Conservation (phyloP, 1,284 basidiomycete species). For the Cystobasidium sp. region DNA sequence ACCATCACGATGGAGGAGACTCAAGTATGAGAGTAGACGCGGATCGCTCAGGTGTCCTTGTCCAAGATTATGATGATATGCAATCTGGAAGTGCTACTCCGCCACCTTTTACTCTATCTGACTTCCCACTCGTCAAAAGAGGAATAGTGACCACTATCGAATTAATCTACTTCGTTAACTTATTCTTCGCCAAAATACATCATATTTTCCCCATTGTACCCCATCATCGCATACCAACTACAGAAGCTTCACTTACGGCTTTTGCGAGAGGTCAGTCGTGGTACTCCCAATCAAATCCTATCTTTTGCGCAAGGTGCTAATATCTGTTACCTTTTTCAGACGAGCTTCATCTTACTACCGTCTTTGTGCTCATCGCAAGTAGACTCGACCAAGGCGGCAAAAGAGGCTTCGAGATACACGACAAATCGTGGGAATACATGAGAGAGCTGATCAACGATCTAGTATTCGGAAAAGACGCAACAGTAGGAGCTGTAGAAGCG, state of each 20-base stretch:
- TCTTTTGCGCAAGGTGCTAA: too few relatives aligned
- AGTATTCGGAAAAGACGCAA: slow-evolving; percentile 56
- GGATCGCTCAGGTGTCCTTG: background rate
- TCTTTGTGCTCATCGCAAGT: slow-evolving; percentile 59
- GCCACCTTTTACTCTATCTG: slow-evolving; percentile 29
- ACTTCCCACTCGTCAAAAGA: slow-evolving; percentile 58
- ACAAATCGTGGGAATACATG: slow-evolving; percentile 50
- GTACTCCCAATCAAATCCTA: too few relatives aligned
- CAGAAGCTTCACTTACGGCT: slow-evolving; percentile 55
- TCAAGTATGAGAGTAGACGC: slow-evolving; percentile 12
- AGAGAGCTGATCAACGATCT: slow-evolving; percentile 56
- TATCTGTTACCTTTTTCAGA: too few relatives aligned
- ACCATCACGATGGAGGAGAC: slow-evolving; percentile 1
- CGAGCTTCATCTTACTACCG: slow-evolving; percentile 58
- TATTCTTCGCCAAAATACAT: slow-evolving; percentile 59
- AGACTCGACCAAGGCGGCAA: slow-evolving; percentile 52
- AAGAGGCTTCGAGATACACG: slow-evolving; percentile 30
- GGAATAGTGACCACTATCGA: slow-evolving; percentile 56
- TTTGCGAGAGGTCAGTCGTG: slow-evolving; percentile 49
- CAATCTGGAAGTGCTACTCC: background rate
- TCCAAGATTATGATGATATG: background rate
- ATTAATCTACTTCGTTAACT: slow-evolving; percentile 55
- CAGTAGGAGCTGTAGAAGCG: slow-evolving; percentile 59
- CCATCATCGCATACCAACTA: slow-evolving; percentile 56
- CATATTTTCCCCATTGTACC: slow-evolving; percentile 60